Evolutionary conservation across 257 asterid genomes (phyloP), one percentile per base, ranked within the genome.

Genomic region (Verbena officinalis): DNA sequence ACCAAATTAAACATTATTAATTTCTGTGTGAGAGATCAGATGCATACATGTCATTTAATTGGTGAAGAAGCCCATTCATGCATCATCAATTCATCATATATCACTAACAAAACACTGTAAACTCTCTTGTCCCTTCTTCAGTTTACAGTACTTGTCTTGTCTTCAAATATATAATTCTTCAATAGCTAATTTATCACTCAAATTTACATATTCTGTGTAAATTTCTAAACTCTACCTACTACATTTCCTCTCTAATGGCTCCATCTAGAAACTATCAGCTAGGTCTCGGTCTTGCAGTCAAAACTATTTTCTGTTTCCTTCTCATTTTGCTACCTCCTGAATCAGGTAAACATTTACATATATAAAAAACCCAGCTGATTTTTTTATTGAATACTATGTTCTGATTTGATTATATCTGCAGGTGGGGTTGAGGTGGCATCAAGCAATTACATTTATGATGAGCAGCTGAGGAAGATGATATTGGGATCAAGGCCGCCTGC

Each of bases 401-500:
- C 36, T 3, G 36, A 30, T 30, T 30, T 30, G 36, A 30, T n/a
- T n/a, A n/a, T n/a, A n/a, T n/a, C n/a, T n/a, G n/a, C n/a, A 77
- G 80, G 67, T 79, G 85, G 49, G 48, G 61, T 58, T 12, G 4
- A 12, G 21, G 70, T 33, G 57, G 69, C 19, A 39, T 17, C 71
- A 3, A 65, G 56, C 16, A 51, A 42, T 36, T 4, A 36, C 7
- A 36, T 4, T 36, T 36, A 68, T 11, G 75, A 64, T 2, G 80
- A 69, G 44, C 67, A 83, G 66, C 14, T 67, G 77, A 78, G 78
- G 79, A 84, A 81, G 78, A 74, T 65, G 76, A 65, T 81, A 48
- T 51, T 84, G 76, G 89, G 95, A 43, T 87, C 95, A 53, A 76
- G 91, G 68, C 95, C 95, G 22, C 95, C 95, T 0, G 85, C 67